Conservation (phyloP, 169 alveolate species). For the Ichthyophthirius multifiliis region DNA sequence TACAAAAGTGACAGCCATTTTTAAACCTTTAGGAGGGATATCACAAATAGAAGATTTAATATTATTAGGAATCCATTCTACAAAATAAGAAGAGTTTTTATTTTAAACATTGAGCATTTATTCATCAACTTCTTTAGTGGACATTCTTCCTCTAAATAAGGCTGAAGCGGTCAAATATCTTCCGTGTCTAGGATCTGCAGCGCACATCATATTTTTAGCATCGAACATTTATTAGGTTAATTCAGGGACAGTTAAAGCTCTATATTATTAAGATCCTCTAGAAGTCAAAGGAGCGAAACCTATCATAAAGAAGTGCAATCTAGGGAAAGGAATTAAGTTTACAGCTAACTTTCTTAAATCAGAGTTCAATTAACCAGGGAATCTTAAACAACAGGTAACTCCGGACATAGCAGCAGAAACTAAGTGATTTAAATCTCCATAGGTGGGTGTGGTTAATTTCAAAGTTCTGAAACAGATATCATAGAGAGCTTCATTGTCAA, state of each 20-base stretch:
- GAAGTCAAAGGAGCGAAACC: conserved; percentile 98
- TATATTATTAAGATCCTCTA: conserved; percentile 97
- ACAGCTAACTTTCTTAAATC: conserved; percentile 96
- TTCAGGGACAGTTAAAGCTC: conserved; percentile 98
- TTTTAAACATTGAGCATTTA: conserved; percentile 98
- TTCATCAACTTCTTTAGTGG: conserved; percentile 99
- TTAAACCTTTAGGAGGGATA: conserved; percentile 98
- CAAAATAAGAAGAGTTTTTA: conserved; percentile 97
- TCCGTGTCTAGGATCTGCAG: conserved; percentile 99
- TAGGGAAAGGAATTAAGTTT: conserved; percentile 98
- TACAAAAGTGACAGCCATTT: conserved; percentile 97
- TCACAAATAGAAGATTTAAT: conserved; percentile 97
- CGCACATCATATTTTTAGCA: conserved; percentile 99
- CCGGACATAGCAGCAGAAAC: conserved; percentile 98
- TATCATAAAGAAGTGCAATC: conserved; percentile 98
- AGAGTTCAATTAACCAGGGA: conserved; percentile 78
- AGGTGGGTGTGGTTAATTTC: conserved; percentile 97
- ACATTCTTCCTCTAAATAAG: conserved; percentile 99
- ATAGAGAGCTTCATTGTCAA: conserved; percentile 98
- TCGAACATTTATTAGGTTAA: conserved; percentile 99
- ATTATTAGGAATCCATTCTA: conserved; percentile 99
- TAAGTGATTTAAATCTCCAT: conserved; percentile 97
- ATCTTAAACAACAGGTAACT: conserved; percentile 80
- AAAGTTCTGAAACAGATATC: conserved; percentile 99
- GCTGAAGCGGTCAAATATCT: conserved; percentile 98